Evolutionary conservation across 2,329 filamentous ascomycete genomes (phyloP), one percentile per base, ranked within the genome.

Genomic region (Gnomoniopsis smithogilvyi): DNA sequence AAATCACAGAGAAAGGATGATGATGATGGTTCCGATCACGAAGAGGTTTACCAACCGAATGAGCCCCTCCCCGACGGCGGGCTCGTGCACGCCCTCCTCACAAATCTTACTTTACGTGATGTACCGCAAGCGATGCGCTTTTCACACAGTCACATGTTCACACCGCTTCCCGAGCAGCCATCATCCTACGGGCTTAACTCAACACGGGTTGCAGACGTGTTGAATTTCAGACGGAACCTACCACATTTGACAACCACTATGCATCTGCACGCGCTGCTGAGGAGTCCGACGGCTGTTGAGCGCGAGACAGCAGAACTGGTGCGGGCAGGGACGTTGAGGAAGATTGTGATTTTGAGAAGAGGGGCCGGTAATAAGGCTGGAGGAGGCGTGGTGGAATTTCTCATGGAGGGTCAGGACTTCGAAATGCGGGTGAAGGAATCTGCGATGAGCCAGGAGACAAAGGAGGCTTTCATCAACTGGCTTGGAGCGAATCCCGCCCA

Each of bases 211-310:
- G 78, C 87, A 2, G 82, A 88, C 66, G 74, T 89, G 17, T 76
- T 91, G 54, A 84, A 86, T 62, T 86, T 83, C 67, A 79, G 88
- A 19, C 73, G 72, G 34, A 72, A 72, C 15, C 70, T 90, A 43
- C 87, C 90, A 11, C 85, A 84, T 0, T 76, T 91, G 22, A 84
- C 89, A 6, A 88, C 85, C 0, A 71, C 86, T 21, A 81, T 85
- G 1, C 89, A 92, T 68, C 70, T 92, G 7, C 82, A 88, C 62
- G 82, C 87, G 1, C 72, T 91, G 2, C 77, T 89, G 48, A 73
- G 73, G 11, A 85, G 83, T 2, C 83, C 88, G 1, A 90, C 88
- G 0, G 77, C 75, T 1, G 84, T 85, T 1, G 89, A 92, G 71
- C 78, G 89, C 49, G 88, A 90, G 68, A 78, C 89, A 21, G 86